Evolutionary conservation across 176 grass and related monocot genomes (phyloP).

Genomic region (Ananas comosus): DNA sequence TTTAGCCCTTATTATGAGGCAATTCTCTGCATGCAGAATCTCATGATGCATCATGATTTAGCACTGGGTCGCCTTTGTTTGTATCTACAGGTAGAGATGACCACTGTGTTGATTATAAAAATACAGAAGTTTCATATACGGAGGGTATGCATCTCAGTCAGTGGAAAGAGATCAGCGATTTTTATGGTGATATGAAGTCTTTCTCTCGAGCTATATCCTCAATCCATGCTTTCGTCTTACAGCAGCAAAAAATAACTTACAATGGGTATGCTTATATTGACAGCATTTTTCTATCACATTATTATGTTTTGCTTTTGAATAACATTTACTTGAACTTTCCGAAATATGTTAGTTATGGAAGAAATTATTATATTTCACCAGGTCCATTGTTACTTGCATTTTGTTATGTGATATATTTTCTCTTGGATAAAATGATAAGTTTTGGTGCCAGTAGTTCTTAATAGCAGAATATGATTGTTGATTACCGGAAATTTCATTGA

Average conservation of each 20-base stretch:
- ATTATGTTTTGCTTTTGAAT: neutral
- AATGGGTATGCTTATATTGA: constrained; percentile 68
- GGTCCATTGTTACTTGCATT: neutral
- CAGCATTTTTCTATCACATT: neutral
- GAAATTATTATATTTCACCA: neutral
- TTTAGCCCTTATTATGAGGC: neutral
- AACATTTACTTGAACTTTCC: neutral
- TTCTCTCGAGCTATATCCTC: constrained; percentile 73
- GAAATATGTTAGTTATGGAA: neutral
- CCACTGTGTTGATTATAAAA: constrained; percentile 86
- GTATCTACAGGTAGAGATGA: constrained; percentile 45
- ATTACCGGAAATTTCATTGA: too few species aligned
- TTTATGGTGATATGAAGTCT: constrained; percentile 97
- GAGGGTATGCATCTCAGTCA: constrained; percentile 83
- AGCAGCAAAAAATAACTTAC: constrained; percentile 74
- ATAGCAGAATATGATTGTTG: neutral
- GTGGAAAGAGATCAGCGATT: constrained; percentile 84
- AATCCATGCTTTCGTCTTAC: constrained; percentile 77
- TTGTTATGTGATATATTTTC: neutral
- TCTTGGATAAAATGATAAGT: neutral
- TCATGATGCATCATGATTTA: neutral
- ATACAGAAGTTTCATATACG: constrained; percentile 69
- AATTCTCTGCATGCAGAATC: neutral
- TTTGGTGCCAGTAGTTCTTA: neutral
- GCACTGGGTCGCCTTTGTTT: constrained; percentile 11